Percentiles rank a stretch among this genome's conserved stretches.
Evolutionary conservation across 352 stramenopile genomes (phyloP).

Genomic region (Phytophthora ramorum): DNA sequence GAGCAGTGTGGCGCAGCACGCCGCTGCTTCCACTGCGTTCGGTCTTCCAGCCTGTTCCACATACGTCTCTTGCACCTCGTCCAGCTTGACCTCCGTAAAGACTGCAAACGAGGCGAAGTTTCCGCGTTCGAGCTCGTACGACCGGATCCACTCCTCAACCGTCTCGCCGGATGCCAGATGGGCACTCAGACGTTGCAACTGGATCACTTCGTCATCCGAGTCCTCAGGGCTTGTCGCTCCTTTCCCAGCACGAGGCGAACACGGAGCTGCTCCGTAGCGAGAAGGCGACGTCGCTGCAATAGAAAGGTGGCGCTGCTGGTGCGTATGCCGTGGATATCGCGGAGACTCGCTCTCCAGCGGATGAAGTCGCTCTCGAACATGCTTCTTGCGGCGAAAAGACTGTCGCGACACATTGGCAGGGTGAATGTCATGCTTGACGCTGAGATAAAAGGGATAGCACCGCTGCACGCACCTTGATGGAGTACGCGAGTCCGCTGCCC

Average conservation of each 20-base stretch:
- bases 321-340: constrained; percentile 15
- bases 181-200: constrained; percentile 51
- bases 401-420: constrained; percentile 13
- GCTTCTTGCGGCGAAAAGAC: constrained; percentile 63
- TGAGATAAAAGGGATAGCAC: constrained; percentile 1
- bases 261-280: constrained; percentile 7
- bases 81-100: constrained; percentile 80
- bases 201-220: constrained; percentile 42
- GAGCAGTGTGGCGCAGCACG: constrained; percentile 76
- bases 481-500: constrained; percentile 21
- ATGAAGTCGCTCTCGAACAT: constrained; percentile 50
- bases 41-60: constrained; percentile 53
- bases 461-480: constrained; percentile 24
- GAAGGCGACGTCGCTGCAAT: constrained; percentile 18
- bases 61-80: constrained; percentile 74
- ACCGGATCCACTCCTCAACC: constrained; percentile 70
- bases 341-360: constrained; percentile 42
- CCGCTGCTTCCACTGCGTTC: constrained; percentile 75
- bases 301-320: constrained; percentile 31
- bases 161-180: constrained; percentile 48
- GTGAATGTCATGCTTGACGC: neutral
- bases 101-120: constrained; percentile 81
- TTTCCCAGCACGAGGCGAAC: constrained; percentile 13
- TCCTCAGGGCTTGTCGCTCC: constrained; percentile 15
- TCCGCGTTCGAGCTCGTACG: constrained; percentile 70